Evolutionary conservation across 495 filamentous ascomycete species (phyloP).

Genomic region (Hypoxylon perforatum): DNA sequence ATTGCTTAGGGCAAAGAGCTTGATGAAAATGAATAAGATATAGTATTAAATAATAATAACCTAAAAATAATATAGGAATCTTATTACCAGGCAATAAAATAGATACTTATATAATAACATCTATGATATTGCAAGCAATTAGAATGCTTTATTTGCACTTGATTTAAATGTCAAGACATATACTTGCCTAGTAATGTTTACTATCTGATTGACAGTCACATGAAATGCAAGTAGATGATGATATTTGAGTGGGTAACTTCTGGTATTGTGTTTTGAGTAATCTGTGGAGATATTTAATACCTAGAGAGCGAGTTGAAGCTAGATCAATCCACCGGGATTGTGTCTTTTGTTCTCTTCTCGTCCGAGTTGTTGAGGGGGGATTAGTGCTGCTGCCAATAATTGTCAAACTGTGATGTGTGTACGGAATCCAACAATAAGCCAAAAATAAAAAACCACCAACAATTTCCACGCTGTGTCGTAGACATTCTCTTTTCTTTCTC

Average conservation of each 20-base stretch:
- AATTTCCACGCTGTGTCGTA: slow-evolving; percentile 25
- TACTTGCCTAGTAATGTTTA: too few species aligned
- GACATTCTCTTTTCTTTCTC: slow-evolving; percentile 15
- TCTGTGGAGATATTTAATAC: slow-evolving; percentile 60
- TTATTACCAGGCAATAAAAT: too few species aligned
- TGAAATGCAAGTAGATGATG: not conserved
- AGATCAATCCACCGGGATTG: slow-evolving; percentile 47
- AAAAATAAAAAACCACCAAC: slow-evolving; percentile 38
- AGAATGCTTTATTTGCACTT: not conserved
- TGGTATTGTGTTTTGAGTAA: slow-evolving; percentile 60
- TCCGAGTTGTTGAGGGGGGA: slow-evolving; percentile 4
- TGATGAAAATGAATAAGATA: too few species aligned
- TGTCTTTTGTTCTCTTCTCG: not conserved
- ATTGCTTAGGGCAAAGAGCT: too few species aligned
- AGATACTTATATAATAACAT: too few species aligned
- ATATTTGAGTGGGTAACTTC: slow-evolving; percentile 64
- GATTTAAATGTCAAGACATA: too few species aligned
- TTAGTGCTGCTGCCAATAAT: slow-evolving; percentile 39
- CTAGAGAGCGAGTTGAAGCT: slow-evolving; percentile 65
- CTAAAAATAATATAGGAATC: too few species aligned
- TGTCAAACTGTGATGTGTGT: slow-evolving; percentile 41
- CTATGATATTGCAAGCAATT: too few species aligned
- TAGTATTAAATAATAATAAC: too few species aligned
- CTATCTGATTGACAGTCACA: not conserved
- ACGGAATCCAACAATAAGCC: slow-evolving; percentile 35